These are phyloP conservation scores for Cytospora leucostoma DNA, from an alignment of 2,329 filamentous ascomycete genomes.

Conservation along the genomic window DNA sequence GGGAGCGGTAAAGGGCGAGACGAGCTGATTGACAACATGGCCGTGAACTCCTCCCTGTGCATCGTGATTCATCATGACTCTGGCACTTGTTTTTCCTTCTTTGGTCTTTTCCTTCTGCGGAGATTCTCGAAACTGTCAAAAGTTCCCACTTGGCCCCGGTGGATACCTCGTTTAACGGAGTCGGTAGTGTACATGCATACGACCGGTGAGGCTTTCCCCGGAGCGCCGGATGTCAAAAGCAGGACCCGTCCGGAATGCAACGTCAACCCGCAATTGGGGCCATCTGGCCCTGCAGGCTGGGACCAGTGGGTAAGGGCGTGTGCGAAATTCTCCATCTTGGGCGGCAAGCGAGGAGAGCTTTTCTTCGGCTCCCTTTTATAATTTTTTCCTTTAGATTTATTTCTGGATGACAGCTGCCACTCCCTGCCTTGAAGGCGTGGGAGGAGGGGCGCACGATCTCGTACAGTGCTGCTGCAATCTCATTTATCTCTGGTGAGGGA, in stretches of 20 bases:
- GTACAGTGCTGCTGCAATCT: conserved; percentile 17
- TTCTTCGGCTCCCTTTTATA: conserved; percentile 18
- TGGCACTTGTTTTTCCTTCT: conserved; percentile 2
- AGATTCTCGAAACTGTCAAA: conserved; percentile 14
- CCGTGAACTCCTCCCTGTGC: neutral
- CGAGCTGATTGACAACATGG: conserved; percentile 9
- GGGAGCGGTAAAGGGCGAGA: conserved; percentile 20
- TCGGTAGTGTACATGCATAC: conserved; percentile 5
- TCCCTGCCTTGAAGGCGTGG: neutral
- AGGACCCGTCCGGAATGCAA: conserved; percentile 20
- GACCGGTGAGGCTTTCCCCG: conserved; percentile 20
- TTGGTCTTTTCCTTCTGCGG: conserved; percentile 6
- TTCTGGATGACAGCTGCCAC: neutral
- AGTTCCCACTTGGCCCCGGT: conserved; percentile 10
- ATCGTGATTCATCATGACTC: neutral
- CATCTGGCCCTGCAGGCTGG: conserved; percentile 9
- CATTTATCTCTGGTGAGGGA: neutral
- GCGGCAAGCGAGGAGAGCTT: conserved; percentile 16
- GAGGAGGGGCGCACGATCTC: neutral
- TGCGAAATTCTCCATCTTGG: conserved; percentile 16
- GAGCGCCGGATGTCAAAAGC: conserved; percentile 16
- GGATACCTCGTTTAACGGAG: conserved; percentile 6
- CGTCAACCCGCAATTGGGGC: conserved; percentile 9
- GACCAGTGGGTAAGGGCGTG: conserved; percentile 19
- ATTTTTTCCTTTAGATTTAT: neutral